Conservation (phyloP, 208 protist species). For the Trypanosoma avium region DNA sequence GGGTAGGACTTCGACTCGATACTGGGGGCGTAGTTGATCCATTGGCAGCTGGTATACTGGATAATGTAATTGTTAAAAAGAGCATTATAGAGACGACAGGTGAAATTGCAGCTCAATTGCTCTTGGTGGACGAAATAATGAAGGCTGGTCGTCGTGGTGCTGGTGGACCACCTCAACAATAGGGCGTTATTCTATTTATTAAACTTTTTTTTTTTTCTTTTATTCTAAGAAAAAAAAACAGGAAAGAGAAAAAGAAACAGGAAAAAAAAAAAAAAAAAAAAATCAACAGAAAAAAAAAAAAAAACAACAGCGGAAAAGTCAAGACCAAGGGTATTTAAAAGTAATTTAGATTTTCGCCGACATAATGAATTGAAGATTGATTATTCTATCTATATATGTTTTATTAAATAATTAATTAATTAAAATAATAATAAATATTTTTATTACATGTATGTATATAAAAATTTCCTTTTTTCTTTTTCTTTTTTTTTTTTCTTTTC, state of each 20-base stretch:
- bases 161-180: slow-evolving; percentile 41
- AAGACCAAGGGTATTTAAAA: background rate
- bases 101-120: slow-evolving; percentile 97
- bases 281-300: background rate
- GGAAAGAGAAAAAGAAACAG: background rate
- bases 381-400: slow-evolving; percentile 19
- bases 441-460: background rate
- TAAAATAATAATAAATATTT: slow-evolving; percentile 6
- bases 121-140: slow-evolving; percentile 99
- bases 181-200: slow-evolving; percentile 12
- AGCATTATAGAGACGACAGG: slow-evolving; percentile 96
- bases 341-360: slow-evolving; percentile 4
- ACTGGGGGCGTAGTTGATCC: slow-evolving; percentile 97
- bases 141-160: slow-evolving; percentile 94
- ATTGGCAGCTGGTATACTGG: slow-evolving; percentile 94
- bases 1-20: slow-evolving; percentile 96
- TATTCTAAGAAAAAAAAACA: slow-evolving; percentile 7
- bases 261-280: background rate
- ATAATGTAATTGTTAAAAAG: slow-evolving; percentile 99
- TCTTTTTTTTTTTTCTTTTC: slow-evolving; percentile 11
- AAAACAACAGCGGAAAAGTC: slow-evolving; percentile 2
- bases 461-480: background rate
- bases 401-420: slow-evolving; percentile 1
- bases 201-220: slow-evolving; percentile 17
- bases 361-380: background rate